Conservation (phyloP, 768 basidiomycete genomes). For the Boletus reticulatus region DNA sequence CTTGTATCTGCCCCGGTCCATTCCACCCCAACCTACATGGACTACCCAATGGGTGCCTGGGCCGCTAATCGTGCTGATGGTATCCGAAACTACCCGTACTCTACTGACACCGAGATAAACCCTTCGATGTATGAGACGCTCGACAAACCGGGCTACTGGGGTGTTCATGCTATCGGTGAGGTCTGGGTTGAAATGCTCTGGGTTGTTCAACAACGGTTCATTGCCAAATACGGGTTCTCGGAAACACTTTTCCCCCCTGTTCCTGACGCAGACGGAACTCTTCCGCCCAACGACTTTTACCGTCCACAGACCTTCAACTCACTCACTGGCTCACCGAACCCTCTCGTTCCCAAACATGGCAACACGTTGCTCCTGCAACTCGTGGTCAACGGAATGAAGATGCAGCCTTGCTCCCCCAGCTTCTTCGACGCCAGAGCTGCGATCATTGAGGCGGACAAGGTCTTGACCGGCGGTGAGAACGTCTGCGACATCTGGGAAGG, state of each 20-base stretch:
- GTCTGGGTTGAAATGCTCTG: constrained; percentile 95
- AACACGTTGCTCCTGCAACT: constrained; percentile 86
- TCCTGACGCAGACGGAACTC: constrained; percentile 57
- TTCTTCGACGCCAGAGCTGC: constrained; percentile 92
- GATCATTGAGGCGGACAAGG: constrained; percentile 86
- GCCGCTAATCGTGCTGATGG: constrained; percentile 75
- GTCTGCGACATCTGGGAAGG: constrained; percentile 82
- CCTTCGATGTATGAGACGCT: constrained; percentile 94
- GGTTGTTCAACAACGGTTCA: constrained; percentile 71
- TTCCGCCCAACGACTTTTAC: constrained; percentile 74
- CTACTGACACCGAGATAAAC: constrained; percentile 72
- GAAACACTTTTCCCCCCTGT: constrained; percentile 79
- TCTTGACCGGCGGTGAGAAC: constrained; percentile 93
- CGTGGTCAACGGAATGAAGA: constrained; percentile 90
- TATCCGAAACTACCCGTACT: constrained; percentile 89
- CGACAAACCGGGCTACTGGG: constrained; percentile 92
- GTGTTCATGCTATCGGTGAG: constrained; percentile 89
- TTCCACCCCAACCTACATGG: constrained; percentile 65
- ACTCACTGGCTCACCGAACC: constrained; percentile 28
- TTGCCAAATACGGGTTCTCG: constrained; percentile 79
- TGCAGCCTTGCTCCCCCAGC: constrained; percentile 86
- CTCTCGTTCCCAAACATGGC: constrained; percentile 84
- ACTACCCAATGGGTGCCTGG: constrained; percentile 95
- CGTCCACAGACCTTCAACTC: constrained; percentile 35
- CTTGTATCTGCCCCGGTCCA: constrained; percentile 67